Conservation (phyloP, 345 rosid species). For the Passiflora organensis region DNA sequence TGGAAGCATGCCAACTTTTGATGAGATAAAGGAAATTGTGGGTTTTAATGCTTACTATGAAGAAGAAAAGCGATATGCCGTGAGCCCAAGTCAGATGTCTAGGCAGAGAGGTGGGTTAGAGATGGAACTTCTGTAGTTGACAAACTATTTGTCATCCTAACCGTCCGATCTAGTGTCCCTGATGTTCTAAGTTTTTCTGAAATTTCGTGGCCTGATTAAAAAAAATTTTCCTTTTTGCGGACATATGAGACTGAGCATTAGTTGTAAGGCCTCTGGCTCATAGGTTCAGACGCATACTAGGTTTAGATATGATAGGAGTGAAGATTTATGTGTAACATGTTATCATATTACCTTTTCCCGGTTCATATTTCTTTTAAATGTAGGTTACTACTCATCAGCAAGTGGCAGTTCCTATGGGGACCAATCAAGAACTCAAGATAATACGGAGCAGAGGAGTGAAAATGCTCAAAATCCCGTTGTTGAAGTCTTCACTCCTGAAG, state of each 20-base stretch:
- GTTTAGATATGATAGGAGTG: too few species aligned
- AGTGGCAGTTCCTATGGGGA: conserved; percentile 43
- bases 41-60: conserved; percentile 70
- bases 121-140: neutral
- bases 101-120: conserved; percentile 50
- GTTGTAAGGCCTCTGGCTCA: neutral
- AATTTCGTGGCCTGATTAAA: neutral
- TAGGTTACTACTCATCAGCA: conserved; percentile 34
- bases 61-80: conserved; percentile 69
- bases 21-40: conserved; percentile 68
- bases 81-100: conserved; percentile 24
- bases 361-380: conserved; percentile 7
- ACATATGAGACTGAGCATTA: too few species aligned
- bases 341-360: neutral
- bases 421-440: conserved; percentile 48
- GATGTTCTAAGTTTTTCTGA: too few species aligned
- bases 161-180: too few species aligned
- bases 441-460: conserved; percentile 39
- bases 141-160: neutral
- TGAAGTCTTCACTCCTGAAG: conserved; percentile 84
- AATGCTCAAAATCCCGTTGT: conserved; percentile 53
- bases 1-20: conserved; percentile 82
- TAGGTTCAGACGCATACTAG: too few species aligned
- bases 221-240: too few species aligned
- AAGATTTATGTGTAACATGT: too few species aligned